Percentiles rank a stretch among this genome's conserved stretches.
Evolutionary conservation across 306 rosid genomes (phyloP).

Genomic region (Dalbergia cultrata): DNA sequence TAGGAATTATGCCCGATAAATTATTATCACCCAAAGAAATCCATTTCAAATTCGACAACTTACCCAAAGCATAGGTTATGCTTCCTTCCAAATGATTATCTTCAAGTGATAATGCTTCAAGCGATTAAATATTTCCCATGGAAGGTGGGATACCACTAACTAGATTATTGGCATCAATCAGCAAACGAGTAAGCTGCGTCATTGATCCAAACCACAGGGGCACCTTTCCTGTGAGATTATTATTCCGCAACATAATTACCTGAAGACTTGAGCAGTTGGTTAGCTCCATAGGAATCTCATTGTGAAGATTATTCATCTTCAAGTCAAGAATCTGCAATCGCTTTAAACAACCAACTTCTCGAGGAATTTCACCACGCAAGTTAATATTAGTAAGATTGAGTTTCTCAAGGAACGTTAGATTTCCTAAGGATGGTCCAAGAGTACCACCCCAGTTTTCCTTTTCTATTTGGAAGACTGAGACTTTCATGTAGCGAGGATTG

Average conservation of each 20-base stretch:
- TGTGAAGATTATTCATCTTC: not conserved
- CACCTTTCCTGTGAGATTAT: slow-evolving; percentile 26
- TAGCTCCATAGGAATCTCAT: slow-evolving; percentile 29
- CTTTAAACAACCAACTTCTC: slow-evolving; percentile 33
- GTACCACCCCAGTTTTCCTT: slow-evolving; percentile 35
- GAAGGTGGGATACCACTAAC: slow-evolving; percentile 43
- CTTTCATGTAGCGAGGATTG: slow-evolving; percentile 35
- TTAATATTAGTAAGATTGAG: not conserved
- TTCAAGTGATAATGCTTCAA: not conserved
- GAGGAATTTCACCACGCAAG: slow-evolving; percentile 32
- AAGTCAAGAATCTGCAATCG: slow-evolving; percentile 35
- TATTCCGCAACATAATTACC: not conserved
- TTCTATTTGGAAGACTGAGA: slow-evolving; percentile 10
- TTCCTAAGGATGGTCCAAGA: slow-evolving; percentile 40
- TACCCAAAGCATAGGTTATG: slow-evolving; percentile 41
- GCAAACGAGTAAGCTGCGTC: not conserved
- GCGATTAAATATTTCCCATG: slow-evolving; percentile 45
- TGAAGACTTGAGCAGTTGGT: slow-evolving; percentile 29
- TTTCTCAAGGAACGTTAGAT: slow-evolving; percentile 30
- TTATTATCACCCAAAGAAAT: not conserved
- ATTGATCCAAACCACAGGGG: slow-evolving; percentile 45
- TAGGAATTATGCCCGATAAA: slow-evolving; percentile 37
- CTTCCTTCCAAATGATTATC: slow-evolving; percentile 37
- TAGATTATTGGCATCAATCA: not conserved
- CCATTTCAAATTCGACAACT: not conserved